These are phyloP conservation scores for Pythium dissotocum DNA, from an alignment of 352 stramenopile species.

Conservation along the genomic window DNA sequence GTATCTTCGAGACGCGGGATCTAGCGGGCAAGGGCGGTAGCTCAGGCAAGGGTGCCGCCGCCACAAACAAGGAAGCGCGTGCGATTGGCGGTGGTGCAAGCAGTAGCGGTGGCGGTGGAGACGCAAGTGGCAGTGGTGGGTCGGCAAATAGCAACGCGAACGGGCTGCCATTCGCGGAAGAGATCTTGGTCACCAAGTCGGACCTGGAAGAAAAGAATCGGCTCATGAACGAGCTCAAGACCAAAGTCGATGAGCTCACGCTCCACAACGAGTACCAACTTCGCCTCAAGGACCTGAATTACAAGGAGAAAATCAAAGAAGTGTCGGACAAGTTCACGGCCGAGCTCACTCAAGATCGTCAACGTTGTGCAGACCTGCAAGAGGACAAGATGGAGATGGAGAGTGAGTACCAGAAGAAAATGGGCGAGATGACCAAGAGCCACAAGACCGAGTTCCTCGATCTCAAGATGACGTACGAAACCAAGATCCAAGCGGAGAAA, in stretches of 20 bases:
- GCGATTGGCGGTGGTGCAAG: conserved; percentile 30
- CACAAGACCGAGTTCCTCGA: conserved; percentile 91
- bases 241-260: conserved; percentile 93
- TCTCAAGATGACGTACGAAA: conserved; percentile 89
- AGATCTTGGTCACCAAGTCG: conserved; percentile 93
- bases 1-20: conserved; percentile 88
- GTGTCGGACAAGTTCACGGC: conserved; percentile 93
- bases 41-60: conserved; percentile 28
- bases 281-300: conserved; percentile 94
- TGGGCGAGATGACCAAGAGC: conserved; percentile 86
- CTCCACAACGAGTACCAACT: conserved; percentile 96
- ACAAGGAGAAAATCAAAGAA: conserved; percentile 96
- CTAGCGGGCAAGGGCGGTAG: conserved; percentile 44
- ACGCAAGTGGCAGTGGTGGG: conserved; percentile 24
- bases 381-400: conserved; percentile 92
- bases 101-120: conserved; percentile 31
- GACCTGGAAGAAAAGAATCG: conserved; percentile 93
- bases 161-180: conserved; percentile 84
- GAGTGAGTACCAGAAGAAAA: conserved; percentile 90
- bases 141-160: conserved; percentile 50
- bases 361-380: conserved; percentile 87
- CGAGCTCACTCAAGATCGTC: conserved; percentile 92
- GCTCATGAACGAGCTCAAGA: conserved; percentile 92
- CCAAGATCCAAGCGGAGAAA: conserved; percentile 91
- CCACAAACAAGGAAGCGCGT: conserved; percentile 26